Conservation (phyloP, 2,329 filamentous ascomycete genomes). For the Diaporthe humulicola region DNA sequence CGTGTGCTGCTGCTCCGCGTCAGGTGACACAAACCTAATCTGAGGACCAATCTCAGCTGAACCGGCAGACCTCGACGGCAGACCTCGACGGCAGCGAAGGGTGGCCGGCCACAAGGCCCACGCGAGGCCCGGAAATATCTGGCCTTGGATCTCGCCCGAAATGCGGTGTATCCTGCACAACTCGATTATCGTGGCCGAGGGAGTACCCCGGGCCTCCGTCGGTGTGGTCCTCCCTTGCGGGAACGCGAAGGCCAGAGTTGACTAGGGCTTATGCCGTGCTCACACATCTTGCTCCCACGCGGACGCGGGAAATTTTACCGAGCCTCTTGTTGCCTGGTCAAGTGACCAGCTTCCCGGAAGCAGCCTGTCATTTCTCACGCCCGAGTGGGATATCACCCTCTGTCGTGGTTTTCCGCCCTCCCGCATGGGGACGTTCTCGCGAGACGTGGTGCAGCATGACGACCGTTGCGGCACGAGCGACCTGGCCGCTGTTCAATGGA, state of each 20-base stretch:
- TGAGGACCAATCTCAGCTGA: constrained; percentile 11
- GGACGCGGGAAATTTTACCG: constrained; percentile 20
- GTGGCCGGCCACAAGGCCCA: constrained; percentile 10
- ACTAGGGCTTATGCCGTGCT: constrained; percentile 27
- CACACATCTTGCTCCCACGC: constrained; percentile 18
- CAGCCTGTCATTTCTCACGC: constrained; percentile 3
- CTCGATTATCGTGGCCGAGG: constrained; percentile 19
- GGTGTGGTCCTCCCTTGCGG: constrained; percentile 3
- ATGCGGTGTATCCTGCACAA: constrained; percentile 32
- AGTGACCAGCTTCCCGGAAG: constrained; percentile 17
- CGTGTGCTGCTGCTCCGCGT: constrained; percentile 18
- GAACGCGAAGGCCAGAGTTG: not conserved
- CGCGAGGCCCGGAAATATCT: constrained; percentile 6
- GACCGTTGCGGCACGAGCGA: constrained; percentile 9
- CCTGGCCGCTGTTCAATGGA: constrained; percentile 1
- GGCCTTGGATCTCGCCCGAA: constrained; percentile 29
- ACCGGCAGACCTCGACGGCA: not conserved
- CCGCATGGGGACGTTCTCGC: not conserved
- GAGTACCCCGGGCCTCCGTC: constrained; percentile 1
- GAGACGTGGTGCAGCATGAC: not conserved
- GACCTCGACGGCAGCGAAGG: not conserved
- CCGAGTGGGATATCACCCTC: not conserved
- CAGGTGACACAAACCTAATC: constrained; percentile 29
- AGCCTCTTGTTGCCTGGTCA: constrained; percentile 6
- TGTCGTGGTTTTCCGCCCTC: not conserved